Percentiles rank a stretch among this genome's conserved stretches.
Conservation (phyloP, 441 rosid species). For the Raphanus hybrid region DNA sequence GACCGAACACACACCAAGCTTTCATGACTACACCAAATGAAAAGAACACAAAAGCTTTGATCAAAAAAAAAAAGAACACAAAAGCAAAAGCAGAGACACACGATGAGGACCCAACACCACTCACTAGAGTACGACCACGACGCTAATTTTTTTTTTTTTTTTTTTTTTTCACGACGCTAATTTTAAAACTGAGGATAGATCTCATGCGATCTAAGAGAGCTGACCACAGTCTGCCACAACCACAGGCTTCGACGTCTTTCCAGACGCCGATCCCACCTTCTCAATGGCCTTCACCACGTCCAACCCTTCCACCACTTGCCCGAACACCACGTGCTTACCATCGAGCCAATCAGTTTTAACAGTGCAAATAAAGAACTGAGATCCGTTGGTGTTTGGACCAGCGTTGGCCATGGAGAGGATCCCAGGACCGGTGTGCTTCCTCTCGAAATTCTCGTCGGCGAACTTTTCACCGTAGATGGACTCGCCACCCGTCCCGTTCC, state of each 20-base stretch:
- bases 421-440: constrained; percentile 84
- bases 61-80: background rate
- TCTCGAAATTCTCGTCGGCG: constrained; percentile 75
- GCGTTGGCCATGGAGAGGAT: constrained; percentile 88
- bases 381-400: constrained; percentile 81
- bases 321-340: too few relatives aligned
- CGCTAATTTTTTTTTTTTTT: too few relatives aligned
- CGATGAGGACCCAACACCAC: background rate
- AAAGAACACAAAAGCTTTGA: background rate
- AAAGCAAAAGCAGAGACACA: background rate
- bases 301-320: too few relatives aligned
- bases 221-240: too few relatives aligned
- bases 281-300: too few relatives aligned
- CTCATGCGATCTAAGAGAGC: too few relatives aligned
- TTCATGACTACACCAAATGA: background rate
- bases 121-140: too few relatives aligned
- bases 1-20: too few relatives aligned
- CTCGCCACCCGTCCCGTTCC: constrained; percentile 67
- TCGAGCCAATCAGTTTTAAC: constrained; percentile 43
- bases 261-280: too few relatives aligned
- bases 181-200: too few relatives aligned
- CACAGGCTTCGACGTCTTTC: too few relatives aligned
- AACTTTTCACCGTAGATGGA: constrained; percentile 80
- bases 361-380: constrained; percentile 89
- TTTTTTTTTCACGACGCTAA: too few relatives aligned